Evolutionary conservation across 1,284 basidiomycete species (phyloP), one percentile per base, ranked within the genome.

Genomic region (Ceratobasidium sp.): DNA sequence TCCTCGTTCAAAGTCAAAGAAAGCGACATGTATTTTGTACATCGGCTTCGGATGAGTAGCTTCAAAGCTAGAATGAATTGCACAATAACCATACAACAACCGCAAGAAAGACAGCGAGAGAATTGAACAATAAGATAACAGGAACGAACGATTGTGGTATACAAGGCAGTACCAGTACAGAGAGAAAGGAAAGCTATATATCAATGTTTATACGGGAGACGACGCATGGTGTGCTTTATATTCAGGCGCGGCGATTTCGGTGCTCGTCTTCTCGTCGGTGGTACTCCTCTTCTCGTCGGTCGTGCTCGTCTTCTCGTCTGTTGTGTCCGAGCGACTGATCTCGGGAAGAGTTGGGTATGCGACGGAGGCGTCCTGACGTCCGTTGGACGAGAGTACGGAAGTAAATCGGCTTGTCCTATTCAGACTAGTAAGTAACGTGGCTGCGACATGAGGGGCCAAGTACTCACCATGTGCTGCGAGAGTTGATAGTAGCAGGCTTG

Each of bases 101-200:
- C n/a, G 42, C 44, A n/a, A 10, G 23, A 44, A 44, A 28, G 44
- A 64, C 28, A 64, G n/a, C 15, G 49, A 49, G 9, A 23, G 20
- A 46, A 28, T 44, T 44, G 23, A 49, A 23, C 44, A 67, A 67
- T 67, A 44, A 67, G 23, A 66, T 49, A 67, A 67, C 33, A 33
- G 15, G 44, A 67, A 67, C 64, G 64, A 67, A 67, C n/a, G 26
- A 46, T 28, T 23, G 64, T 46, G 44, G 44, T 26, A 67, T 56
- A 46, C 46, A 67, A 15, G 15, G 12, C 64, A 28, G n/a, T 67
- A 46, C 64, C 44, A 44, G 61, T 42, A 67, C 23, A 67, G 39
- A 46, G 40, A 49, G 46, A 28, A 67, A 40, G 3, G 44, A 23
- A 20, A 49, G 3, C 42, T 2, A 46, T 20, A 44, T 44, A 42